Conservation (phyloP, 2,329 filamentous ascomycete genomes). For the Nothopassalora personata region DNA sequence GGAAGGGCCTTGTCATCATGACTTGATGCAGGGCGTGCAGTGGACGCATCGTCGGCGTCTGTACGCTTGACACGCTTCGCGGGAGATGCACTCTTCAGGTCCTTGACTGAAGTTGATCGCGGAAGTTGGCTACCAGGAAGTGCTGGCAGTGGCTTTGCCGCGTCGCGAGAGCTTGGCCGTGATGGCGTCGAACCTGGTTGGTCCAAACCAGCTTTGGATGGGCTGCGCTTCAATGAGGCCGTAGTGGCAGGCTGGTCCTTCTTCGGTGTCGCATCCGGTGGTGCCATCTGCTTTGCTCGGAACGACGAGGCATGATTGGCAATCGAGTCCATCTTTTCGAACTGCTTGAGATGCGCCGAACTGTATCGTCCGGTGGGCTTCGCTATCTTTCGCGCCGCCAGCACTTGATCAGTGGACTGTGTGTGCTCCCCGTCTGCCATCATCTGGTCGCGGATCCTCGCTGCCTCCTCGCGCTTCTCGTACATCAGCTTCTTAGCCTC, state of each 20-base stretch:
- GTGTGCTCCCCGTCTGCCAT: slow-evolving; percentile 54
- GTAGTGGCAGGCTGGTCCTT: slow-evolving; percentile 24
- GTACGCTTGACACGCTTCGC: slow-evolving; percentile 60
- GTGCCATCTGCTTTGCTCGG: slow-evolving; percentile 40
- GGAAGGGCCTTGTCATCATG: slow-evolving; percentile 39
- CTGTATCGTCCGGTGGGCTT: slow-evolving; percentile 80
- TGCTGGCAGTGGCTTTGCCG: slow-evolving; percentile 20
- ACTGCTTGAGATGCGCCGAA: slow-evolving; percentile 75
- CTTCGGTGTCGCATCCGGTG: slow-evolving; percentile 1
- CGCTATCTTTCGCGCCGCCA: slow-evolving; percentile 63
- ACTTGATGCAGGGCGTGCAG: slow-evolving; percentile 51
- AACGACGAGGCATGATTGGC: slow-evolving; percentile 77
- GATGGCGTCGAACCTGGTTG: slow-evolving; percentile 11
- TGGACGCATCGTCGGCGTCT: slow-evolving; percentile 64
- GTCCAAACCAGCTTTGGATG: slow-evolving; percentile 60
- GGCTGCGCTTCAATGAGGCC: slow-evolving; percentile 48
- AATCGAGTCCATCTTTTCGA: slow-evolving; percentile 98
- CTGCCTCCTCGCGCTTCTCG: slow-evolving; percentile 66
- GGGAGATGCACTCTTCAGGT: slow-evolving; percentile 36
- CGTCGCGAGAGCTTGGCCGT: slow-evolving; percentile 14
- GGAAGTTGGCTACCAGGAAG: slow-evolving; percentile 23
- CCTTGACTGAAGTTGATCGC: slow-evolving; percentile 21
- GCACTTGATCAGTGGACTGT: slow-evolving; percentile 36
- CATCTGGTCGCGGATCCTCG: slow-evolving; percentile 65
- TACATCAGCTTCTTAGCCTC: slow-evolving; percentile 57